A percentile compares a stretch with the other conserved stretches of the same genome.
Conservation (phyloP, 179 eudicot species). For the Silene noctiflora region DNA sequence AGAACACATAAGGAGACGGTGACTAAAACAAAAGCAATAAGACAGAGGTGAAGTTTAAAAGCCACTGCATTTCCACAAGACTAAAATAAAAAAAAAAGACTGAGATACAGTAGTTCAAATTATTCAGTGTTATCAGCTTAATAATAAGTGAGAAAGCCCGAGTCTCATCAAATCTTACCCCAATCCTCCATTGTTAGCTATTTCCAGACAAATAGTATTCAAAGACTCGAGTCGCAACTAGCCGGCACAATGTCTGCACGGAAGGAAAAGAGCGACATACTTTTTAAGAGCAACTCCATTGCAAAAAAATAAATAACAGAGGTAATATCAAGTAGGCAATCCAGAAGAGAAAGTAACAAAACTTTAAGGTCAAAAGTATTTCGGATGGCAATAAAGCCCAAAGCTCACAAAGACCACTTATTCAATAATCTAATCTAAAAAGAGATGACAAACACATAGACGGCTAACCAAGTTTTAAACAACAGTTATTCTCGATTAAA, state of each 20-base stretch:
- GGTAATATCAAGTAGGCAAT: not conserved
- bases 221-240: not conserved
- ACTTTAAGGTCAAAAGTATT: not conserved
- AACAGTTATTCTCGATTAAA: not conserved
- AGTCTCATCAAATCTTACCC: constrained; percentile 23
- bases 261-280: not conserved
- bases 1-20: too few species aligned
- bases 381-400: not conserved
- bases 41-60: not conserved
- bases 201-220: not conserved
- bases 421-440: not conserved
- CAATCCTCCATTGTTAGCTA: constrained; percentile 31
- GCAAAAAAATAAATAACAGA: too few species aligned
- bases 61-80: not conserved
- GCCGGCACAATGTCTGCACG: not conserved
- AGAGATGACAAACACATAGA: not conserved
- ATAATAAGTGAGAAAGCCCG: not conserved
- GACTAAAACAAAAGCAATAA: not conserved
- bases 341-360: not conserved
- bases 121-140: not conserved
- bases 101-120: not conserved
- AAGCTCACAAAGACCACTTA: not conserved
- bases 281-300: not conserved
- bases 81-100: too few species aligned
- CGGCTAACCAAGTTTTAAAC: not conserved